Base-by-base conservation (phyloP, 208 protist species). In the Crithidia sp. region DNA sequence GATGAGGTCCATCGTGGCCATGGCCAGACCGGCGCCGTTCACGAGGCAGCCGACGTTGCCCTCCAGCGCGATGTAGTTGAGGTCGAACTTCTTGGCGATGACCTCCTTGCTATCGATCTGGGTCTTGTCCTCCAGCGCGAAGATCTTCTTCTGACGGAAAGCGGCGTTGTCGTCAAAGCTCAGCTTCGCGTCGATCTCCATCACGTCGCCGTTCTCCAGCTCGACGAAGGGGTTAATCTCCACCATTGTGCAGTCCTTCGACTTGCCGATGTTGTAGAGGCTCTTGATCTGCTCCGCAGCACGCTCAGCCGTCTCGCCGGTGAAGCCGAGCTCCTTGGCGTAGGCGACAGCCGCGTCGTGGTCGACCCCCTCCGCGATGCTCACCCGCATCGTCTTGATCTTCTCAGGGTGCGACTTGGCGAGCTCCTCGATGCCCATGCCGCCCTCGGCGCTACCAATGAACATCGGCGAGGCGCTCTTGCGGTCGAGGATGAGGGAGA, bases 1-100 rank as follows among this genome's bases (percentile, higher is more conserved):
- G 77, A 99, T 99, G 80, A 99, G 97, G 77, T 99, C 99, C 99
- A 99, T 99, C 41, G 99, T 99, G 19, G 99, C 99, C 99, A 99
- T 99, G 56, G 99, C 99, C 9, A 99, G 95, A 75, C 98, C 99
- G 37, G 98, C 98, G 77, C 98, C 98, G 77, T 99, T 99, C 54
- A 99, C 99, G 40, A 98, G 88, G 84, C 96, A 98, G 60, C 93
- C 94, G 63, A 99, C 99, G 88, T 98, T 99, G 69, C 99, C 99
- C 74, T 99, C 98, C 19, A 99, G 92, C 59, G 96, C 98, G 81
- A 99, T 99, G 89, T 99, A 99, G 93, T 99, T 99, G 49, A 99
- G 92, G 76, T 98, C 97, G 76, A 92, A 90, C 89, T 99, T 91
- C 66, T 89, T 87, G 59, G 98, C 98, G 41, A 96, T 87, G 41